Evolutionary conservation across 176 grass and related monocot species (phyloP), one percentile per base, ranked within the genome.

Genomic region (Leersia perrieri): DNA sequence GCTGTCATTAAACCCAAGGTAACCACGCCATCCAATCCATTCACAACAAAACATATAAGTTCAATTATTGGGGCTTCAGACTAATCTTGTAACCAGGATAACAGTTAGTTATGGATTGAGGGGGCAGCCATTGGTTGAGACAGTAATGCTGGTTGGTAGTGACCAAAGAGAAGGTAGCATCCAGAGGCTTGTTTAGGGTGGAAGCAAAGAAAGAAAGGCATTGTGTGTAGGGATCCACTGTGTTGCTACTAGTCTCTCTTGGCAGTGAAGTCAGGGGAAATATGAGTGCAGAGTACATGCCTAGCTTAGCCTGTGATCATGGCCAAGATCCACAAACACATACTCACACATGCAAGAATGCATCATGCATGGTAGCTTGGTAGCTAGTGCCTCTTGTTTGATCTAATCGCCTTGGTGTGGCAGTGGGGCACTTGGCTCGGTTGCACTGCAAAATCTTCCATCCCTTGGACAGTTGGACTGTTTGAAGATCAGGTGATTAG

Each of bases 201-300:
- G 78, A 97, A 97, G 94, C 94, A 89, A 97, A 93, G 94, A 53
- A 97, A 93, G 86, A 83, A 89, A 93, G 86, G 28, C 61, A 74
- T 34, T 58, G 73, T 30, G 44, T 58, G 73, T 30, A 30, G 38
- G 16, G 58, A 39, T 68, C 45, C 72, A 20, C 53, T 58, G 53
- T 36, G 29, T 18, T 7, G 6, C 33, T 38, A 9, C 33, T 38
- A 9, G 5, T 3, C 35, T 47, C 57, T 32, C 40, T 80, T 73
- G 84, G 42, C 68, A 18, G 60, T 39, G 60, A 73, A 39, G 68
- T 36, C 68, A 79, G 67, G 33, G 67, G 40, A 61, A 70, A 23
- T 41, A 73, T 25, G 58, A 79, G 26, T 85, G 75, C 28, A 31
- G 75, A 53, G 66, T 58, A 58, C 53, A 58, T 9, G 18, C 35